A percentile compares a stretch with the other conserved stretches of the same genome.
phyloP scores from a whole-genome alignment of 345 rosid genomes.

The Acer negundo region DNA sequence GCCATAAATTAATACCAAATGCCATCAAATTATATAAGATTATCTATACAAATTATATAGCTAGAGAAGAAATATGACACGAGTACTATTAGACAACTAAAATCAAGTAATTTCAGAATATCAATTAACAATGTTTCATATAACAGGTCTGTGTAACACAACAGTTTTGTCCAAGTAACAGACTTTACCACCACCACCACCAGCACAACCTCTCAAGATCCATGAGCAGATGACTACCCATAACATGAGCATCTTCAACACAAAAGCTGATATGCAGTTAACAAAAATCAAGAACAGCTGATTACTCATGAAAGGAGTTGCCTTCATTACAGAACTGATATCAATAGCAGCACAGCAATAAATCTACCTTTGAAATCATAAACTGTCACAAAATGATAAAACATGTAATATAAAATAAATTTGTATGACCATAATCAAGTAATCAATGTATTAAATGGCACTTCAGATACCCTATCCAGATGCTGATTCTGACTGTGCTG shows the following conservation, averaged over 20 bases:
- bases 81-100: too few species aligned
- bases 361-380: not conserved
- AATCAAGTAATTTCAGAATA: too few species aligned
- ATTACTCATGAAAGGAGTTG: not conserved
- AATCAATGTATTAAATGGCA: not conserved
- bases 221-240: not conserved
- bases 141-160: not conserved
- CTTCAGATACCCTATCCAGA: slow-evolving; percentile 30
- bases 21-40: not conserved
- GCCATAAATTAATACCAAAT: too few species aligned
- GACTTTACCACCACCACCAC: not conserved
- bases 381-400: slow-evolving; percentile 5
- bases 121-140: too few species aligned
- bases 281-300: too few species aligned
- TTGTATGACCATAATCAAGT: not conserved
- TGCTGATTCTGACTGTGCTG: slow-evolving; percentile 53
- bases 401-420: not conserved
- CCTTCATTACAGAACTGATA: slow-evolving; percentile 2
- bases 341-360: not conserved
- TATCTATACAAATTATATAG: not conserved
- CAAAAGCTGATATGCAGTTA: not conserved
- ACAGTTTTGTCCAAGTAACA: not conserved
- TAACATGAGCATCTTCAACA: not conserved
- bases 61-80: not conserved
- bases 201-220: not conserved